Conservation (phyloP, 2,329 filamentous ascomycete species). For the Ophiocordyceps australis region DNA sequence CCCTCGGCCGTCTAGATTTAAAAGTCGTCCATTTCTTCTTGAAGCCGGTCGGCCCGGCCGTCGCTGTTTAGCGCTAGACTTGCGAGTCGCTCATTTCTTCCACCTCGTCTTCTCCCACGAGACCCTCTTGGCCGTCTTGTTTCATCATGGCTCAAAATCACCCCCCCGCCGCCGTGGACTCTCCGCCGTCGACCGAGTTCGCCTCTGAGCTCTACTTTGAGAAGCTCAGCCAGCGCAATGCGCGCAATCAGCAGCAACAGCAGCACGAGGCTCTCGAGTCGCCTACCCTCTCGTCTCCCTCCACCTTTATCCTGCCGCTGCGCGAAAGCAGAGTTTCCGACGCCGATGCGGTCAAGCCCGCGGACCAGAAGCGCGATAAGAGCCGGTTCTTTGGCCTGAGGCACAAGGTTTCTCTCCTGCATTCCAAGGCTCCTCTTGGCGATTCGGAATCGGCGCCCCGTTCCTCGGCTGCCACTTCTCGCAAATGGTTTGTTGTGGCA, state of each 20-base stretch:
- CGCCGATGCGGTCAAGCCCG: constrained; percentile 9
- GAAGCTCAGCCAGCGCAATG: constrained; percentile 37
- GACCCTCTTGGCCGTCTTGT: constrained; percentile 2
- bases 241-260: constrained; percentile 21
- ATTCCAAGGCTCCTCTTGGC: constrained; percentile 12
- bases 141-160: constrained; percentile 15
- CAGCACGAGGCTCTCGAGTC: constrained; percentile 8
- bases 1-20: constrained; percentile 6
- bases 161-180: constrained; percentile 31
- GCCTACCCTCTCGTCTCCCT: constrained; percentile 10
- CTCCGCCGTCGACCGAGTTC: constrained; percentile 46
- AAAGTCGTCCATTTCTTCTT: constrained; percentile 11
- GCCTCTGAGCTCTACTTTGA: constrained; percentile 46
- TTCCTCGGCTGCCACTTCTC: too few relatives aligned
- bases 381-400: constrained; percentile 22
- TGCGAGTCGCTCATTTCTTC: too few relatives aligned
- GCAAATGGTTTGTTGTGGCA: too few relatives aligned
- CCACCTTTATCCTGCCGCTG: constrained; percentile 31
- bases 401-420: constrained; percentile 17
- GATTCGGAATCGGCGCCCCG: constrained; percentile 4
- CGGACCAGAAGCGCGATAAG: constrained; percentile 21
- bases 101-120: too few relatives aligned
- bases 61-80: too few relatives aligned
- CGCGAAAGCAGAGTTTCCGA: constrained; percentile 18
- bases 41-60: constrained; percentile 11